Conservation (phyloP, 257 asterid species). For the Plantago ovata region DNA sequence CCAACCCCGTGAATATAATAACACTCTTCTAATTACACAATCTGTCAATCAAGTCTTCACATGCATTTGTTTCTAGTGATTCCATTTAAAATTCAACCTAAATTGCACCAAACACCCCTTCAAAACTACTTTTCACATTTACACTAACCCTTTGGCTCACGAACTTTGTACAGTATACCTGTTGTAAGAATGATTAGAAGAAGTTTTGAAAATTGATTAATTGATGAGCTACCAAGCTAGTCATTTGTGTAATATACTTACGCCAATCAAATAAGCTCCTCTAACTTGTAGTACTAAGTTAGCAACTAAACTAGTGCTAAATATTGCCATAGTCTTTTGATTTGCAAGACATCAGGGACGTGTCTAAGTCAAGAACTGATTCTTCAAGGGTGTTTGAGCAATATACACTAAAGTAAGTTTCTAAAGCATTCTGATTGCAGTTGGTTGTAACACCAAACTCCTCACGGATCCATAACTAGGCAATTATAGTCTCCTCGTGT, state of each 20-base stretch:
- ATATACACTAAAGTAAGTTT: background rate
- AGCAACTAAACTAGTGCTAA: no score
- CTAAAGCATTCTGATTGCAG: slow-evolving; percentile 13
- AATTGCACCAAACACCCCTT: background rate
- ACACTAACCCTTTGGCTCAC: no score
- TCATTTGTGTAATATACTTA: no score
- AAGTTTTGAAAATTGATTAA: no score
- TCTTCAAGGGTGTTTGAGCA: background rate
- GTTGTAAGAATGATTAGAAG: no score
- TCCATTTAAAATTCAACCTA: background rate
- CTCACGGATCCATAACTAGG: slow-evolving; percentile 30
- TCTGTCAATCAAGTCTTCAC: slow-evolving; percentile 29
- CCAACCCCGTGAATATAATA: slow-evolving; percentile 24
- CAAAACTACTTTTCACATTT: no score
- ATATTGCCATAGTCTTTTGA: no score
- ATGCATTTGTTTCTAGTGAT: slow-evolving; percentile 27
- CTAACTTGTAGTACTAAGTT: no score
- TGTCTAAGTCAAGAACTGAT: background rate
- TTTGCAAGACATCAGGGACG: background rate
- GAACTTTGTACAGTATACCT: no score
- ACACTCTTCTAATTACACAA: slow-evolving; percentile 11
- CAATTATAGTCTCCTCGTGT: background rate
- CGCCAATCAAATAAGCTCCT: no score
- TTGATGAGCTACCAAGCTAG: no score
- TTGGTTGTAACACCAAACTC: slow-evolving; percentile 30